A percentile compares a stretch with the other conserved stretches of the same genome.
These are phyloP conservation scores for Saccharomycopsis fodiens DNA, from an alignment of 805 yeast genomes.

Conservation along the genomic window DNA sequence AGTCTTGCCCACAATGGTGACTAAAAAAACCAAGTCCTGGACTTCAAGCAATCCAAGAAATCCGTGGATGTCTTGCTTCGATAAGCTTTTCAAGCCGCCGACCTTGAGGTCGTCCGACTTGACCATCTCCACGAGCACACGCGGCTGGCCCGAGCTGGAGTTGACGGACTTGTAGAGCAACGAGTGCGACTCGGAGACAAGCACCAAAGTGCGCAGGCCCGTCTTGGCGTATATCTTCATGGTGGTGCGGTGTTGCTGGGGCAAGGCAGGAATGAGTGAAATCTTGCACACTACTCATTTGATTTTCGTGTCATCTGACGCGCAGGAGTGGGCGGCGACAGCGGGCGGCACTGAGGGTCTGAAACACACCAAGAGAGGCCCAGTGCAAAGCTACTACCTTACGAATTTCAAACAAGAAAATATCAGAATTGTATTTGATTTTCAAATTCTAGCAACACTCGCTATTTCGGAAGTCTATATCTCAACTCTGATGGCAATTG, in stretches of 20 bases:
- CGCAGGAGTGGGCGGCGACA: neutral
- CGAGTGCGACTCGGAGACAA: constrained; percentile 37
- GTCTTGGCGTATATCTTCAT: constrained; percentile 34
- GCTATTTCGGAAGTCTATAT: no score
- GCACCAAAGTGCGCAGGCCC: constrained; percentile 34
- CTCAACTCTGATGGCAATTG: no score
- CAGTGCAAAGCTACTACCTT: no score
- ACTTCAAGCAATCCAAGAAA: constrained; percentile 77
- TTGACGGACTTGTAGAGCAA: constrained; percentile 38
- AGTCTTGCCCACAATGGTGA: constrained; percentile 69
- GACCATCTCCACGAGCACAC: constrained; percentile 44
- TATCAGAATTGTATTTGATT: no score
- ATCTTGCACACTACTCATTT: neutral
- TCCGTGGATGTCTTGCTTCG: constrained; percentile 45
- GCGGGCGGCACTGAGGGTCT: neutral
- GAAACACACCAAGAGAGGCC: no score
- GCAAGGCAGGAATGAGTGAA: no score
- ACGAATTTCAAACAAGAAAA: no score
- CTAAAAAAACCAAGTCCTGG: constrained; percentile 59
- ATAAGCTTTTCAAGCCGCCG: constrained; percentile 36
- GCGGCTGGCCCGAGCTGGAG: constrained; percentile 25
- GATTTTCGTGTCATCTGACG: neutral
- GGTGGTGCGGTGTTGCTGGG: neutral
- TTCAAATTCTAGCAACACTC: no score
- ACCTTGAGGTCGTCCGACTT: constrained; percentile 30